These are phyloP conservation scores for Epipyxis sp. DNA, from an alignment of 108 stramenopile species.

Conservation along the genomic window DNA sequence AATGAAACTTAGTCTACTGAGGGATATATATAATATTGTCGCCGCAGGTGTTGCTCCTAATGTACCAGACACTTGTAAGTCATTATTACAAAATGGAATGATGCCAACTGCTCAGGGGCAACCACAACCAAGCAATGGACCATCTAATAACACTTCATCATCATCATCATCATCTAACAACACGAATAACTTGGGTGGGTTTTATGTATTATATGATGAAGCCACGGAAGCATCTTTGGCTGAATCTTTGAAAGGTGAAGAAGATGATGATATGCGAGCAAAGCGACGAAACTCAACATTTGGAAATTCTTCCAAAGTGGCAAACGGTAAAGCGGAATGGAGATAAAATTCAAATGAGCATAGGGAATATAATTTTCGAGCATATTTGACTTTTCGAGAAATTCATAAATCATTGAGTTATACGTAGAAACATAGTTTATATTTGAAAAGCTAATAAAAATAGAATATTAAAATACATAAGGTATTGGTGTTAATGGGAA, in stretches of 20 bases:
- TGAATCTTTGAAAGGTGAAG: not conserved
- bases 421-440: too few species aligned
- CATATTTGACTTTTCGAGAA: too few species aligned
- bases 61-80: not conserved
- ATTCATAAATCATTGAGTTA: too few species aligned
- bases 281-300: too few species aligned
- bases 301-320: too few species aligned
- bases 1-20: slow-evolving; percentile 51
- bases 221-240: not conserved
- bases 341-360: too few species aligned
- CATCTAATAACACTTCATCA: not conserved
- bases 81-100: not conserved
- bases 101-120: not conserved
- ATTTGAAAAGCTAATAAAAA: too few species aligned
- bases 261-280: slow-evolving; percentile 20
- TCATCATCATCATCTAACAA: not conserved
- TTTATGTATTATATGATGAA: slow-evolving; percentile 13
- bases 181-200: slow-evolving; percentile 6
- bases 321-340: too few species aligned
- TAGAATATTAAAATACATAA: too few species aligned
- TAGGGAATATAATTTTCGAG: too few species aligned
- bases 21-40: slow-evolving; percentile 44
- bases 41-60: slow-evolving; percentile 25
- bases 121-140: not conserved
- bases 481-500: too few species aligned